These are phyloP conservation scores for Annulohypoxylon maeteangense DNA, from an alignment of 495 filamentous ascomycete genomes.

Conservation along the genomic window DNA sequence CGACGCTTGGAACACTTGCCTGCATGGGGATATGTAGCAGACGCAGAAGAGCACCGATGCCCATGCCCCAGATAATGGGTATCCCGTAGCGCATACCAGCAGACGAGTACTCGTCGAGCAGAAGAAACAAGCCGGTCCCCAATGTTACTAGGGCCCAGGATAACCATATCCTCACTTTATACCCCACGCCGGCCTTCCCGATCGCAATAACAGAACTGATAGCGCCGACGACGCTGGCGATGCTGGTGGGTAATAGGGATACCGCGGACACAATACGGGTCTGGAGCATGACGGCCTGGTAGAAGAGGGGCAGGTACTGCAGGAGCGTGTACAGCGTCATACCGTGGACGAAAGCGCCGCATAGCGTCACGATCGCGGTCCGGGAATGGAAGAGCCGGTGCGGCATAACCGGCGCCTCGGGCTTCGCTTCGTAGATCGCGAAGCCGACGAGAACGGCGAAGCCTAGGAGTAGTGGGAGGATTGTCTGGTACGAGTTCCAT, in stretches of 20 bases:
- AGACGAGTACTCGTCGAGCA: conserved; percentile 33
- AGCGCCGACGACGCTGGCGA: conserved; percentile 33
- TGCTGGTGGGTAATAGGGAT: conserved; percentile 44
- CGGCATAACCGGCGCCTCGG: conserved; percentile 49
- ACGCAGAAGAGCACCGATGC: conserved; percentile 45
- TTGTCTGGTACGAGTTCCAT: conserved; percentile 54
- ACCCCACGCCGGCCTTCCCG: conserved; percentile 36
- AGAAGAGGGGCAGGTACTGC: conserved; percentile 53
- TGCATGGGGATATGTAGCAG: conserved; percentile 49
- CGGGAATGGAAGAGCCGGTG: conserved; percentile 48
- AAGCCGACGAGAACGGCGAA: conserved; percentile 49
- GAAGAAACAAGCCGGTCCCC: conserved; percentile 43
- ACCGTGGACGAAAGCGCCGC: conserved; percentile 50
- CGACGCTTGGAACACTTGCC: conserved; percentile 49
- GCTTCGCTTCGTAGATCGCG: conserved; percentile 49
- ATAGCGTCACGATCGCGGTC: conserved; percentile 45
- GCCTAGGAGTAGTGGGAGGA: conserved; percentile 54
- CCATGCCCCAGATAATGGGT: conserved; percentile 47
- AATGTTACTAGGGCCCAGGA: conserved; percentile 43
- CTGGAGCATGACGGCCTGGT: conserved; percentile 50
- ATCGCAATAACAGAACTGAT: conserved; percentile 40
- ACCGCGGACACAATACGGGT: conserved; percentile 45
- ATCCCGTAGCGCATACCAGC: conserved; percentile 29
- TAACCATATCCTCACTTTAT: conserved; percentile 39
- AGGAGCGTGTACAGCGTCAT: conserved; percentile 46